Evolutionary conservation across 208 protist species (phyloP).

Genomic region (Leptomonas pyrrhocoris): DNA sequence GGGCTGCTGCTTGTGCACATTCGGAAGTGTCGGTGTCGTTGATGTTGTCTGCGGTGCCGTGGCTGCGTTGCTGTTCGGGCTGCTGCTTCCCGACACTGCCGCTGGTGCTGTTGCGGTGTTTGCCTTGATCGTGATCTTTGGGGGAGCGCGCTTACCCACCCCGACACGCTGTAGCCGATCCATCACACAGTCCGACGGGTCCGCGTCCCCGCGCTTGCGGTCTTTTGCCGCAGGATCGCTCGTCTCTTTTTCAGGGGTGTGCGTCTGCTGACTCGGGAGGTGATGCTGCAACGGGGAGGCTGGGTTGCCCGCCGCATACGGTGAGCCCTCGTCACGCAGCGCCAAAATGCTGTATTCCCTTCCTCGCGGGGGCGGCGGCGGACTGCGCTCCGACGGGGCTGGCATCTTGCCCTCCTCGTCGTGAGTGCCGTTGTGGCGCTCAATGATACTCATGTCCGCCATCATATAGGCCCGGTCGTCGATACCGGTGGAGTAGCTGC

Average conservation of each 20-base stretch:
- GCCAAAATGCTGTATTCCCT: neutral
- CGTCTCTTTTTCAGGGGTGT: neutral
- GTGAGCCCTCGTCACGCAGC: neutral
- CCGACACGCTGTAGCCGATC: slow-evolving; percentile 14
- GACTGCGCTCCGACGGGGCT: neutral
- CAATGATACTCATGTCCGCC: slow-evolving; percentile 8
- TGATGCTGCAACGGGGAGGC: neutral
- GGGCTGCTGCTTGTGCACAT: neutral
- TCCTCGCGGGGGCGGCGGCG: slow-evolving; percentile 5
- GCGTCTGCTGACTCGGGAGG: neutral
- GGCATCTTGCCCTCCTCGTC: neutral
- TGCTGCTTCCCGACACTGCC: too few relatives aligned
- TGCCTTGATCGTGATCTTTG: slow-evolving; percentile 9
- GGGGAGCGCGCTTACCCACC: neutral
- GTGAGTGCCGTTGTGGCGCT: neutral
- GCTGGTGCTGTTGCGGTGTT: neutral
- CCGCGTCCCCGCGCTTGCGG: neutral
- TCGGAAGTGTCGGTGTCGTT: slow-evolving; percentile 1
- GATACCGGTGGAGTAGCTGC: neutral
- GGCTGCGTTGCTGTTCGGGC: neutral
- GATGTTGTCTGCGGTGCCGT: neutral
- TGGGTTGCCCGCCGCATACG: neutral
- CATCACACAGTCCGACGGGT: neutral
- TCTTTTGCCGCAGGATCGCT: neutral
- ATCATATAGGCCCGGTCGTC: slow-evolving; percentile 16